Evolutionary conservation across 2,329 filamentous ascomycete genomes (phyloP), one percentile per base, ranked within the genome.

Genomic region (Sarocladiaceae sp.): DNA sequence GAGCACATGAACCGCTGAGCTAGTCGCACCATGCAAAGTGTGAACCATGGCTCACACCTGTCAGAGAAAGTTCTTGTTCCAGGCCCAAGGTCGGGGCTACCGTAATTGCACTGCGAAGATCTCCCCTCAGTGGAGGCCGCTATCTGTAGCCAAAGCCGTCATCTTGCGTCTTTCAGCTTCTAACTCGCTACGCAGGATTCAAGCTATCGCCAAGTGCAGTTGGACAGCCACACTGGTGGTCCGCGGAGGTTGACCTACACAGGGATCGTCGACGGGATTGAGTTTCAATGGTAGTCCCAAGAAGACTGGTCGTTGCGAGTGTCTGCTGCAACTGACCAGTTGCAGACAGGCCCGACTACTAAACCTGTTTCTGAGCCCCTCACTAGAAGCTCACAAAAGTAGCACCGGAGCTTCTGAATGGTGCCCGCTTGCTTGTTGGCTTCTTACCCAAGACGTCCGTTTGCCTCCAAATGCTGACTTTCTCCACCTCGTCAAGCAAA

Each of bases 51-150:
- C 12, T 37, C 35, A 37, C 35, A 37, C 8, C 29, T 8, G 29
- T 31, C 23, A 7, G 3, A 7, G 37, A 6, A 40, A 40, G 12
- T 17, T 8, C 8, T 36, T n/a, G 33, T 20, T 47, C 44, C 23
- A 33, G 44, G 28, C 26, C 44, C 4, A 23, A n/a, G 22, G 7
- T 44, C 40, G 40, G 40, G 28, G 28, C 12, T 26, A 44, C 40
- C 40, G 40, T 44, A 44, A 44, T 44, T 44, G 40, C 40, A 26
- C 40, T 23, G n/a, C 23, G 40, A 28, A 26, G 10, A 22, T n/a
- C 40, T 26, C 40, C 40, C 40, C 40, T 44, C 40, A 28, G 44
- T 48, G 44, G 44, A 48, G 25, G 44, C 40, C 44, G 44, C 44
- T 48, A 48, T 44, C 5, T 23, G 20, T 23, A 17, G 40, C 40